These are phyloP conservation scores for Daldinia grandis DNA, from an alignment of 495 filamentous ascomycete genomes.

Conservation along the genomic window DNA sequence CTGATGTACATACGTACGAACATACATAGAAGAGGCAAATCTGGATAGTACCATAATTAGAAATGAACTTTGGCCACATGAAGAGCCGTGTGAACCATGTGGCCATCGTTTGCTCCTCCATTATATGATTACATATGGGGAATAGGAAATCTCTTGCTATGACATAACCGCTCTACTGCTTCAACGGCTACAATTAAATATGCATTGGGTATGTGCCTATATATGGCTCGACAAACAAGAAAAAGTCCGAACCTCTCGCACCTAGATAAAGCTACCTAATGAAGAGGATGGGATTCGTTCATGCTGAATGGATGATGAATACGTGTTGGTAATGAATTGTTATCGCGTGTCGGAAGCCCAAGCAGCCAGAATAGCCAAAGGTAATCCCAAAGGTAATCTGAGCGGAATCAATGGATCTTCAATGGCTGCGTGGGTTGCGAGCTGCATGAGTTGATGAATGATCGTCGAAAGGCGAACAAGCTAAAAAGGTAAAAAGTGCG, in stretches of 20 bases:
- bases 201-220: background rate
- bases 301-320: slow-evolving; percentile 28
- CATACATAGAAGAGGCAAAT: background rate
- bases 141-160: background rate
- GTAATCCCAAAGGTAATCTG: slow-evolving; percentile 15
- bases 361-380: slow-evolving; percentile 1
- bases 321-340: slow-evolving; percentile 35
- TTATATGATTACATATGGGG: background rate
- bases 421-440: slow-evolving; percentile 16
- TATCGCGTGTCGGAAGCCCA: slow-evolving; percentile 7
- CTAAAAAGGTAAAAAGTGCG: slow-evolving; percentile 27
- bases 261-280: slow-evolving; percentile 17
- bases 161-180: background rate
- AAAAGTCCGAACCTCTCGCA: slow-evolving; percentile 1
- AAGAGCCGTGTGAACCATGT: slow-evolving; percentile 1
- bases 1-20: background rate
- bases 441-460: slow-evolving; percentile 23
- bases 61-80: background rate
- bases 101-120: background rate
- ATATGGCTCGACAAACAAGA: slow-evolving; percentile 9
- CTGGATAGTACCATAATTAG: background rate
- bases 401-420: slow-evolving; percentile 21
- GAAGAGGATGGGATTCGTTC: background rate
- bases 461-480: slow-evolving; percentile 24
- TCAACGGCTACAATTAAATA: background rate